Base-by-base conservation (phyloP, 331 rosid genomes). In the Prunus yedoensis region DNA sequence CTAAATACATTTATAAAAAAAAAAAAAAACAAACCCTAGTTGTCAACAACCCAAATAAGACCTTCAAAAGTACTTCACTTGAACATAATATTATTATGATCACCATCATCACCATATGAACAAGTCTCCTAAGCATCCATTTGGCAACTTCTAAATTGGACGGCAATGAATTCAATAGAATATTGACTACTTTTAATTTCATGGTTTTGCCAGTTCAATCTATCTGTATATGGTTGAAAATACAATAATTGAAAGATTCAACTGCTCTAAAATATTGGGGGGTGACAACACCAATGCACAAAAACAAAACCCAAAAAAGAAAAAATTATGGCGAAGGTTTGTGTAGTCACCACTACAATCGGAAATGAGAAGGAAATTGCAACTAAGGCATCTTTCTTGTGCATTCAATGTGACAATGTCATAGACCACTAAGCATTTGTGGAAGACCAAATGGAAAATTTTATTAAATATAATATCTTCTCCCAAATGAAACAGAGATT, bases 341-440 rank as follows among this genome's bases (percentile, higher is more conserved):
- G 43, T 38, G 43, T 38, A 38, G 8, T 38, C 9, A 38, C 43
- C 63, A 57, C 6, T 30, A 68, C 65, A 35, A 38, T 54, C 28
- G 58, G 66, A 60, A 58, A 66, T 57, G 68, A 32, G 57, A 70
- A 41, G 77, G 79, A 75, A 80, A 68, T 74, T 47, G 71, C 17
- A 6, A n/a, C 73, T 14, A 12, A 61, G 77, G 78, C 73, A 63
- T 28, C 25, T 66, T 32, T 28, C 68, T 47, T 56, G 76, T 74
- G 86, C 77, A 74, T 46, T 64, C 43, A 60, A 6, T 38, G 50
- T 63, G 82, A 73, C 79, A 57, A 62, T 74, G 83, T 83, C 82
- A 82, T 71, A 69, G 73, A 83, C 79, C 87, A 77, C 81, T 67
- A 63, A 8, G 74, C 45, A 68, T 38, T 77, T 28, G 59, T 61